Conservation (phyloP, 306 rosid genomes). For the Trifolium repens region DNA sequence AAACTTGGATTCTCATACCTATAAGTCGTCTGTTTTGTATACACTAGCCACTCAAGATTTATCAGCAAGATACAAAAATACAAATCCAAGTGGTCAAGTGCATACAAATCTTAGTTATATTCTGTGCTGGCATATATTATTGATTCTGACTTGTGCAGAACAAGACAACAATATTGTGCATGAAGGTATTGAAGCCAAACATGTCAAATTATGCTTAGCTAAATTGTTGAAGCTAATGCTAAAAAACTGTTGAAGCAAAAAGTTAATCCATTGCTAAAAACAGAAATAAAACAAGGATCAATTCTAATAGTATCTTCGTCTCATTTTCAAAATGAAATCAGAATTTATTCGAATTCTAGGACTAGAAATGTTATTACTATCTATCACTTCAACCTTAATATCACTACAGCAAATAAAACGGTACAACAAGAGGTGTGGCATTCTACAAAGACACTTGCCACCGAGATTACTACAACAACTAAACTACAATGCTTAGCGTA, state of each 20-base stretch:
- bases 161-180: constrained; percentile 14
- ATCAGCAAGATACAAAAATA: constrained; percentile 22
- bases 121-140: constrained; percentile 28
- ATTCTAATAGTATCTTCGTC: neutral
- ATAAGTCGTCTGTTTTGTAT: constrained; percentile 1
- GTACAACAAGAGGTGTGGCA: neutral
- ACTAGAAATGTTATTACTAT: constrained; percentile 9
- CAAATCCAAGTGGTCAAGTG: constrained; percentile 14
- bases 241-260: neutral
- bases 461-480: constrained; percentile 4
- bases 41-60: constrained; percentile 14
- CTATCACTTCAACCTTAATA: constrained; percentile 26
- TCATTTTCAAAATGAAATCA: neutral
- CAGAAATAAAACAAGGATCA: constrained; percentile 3
- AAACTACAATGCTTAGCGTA: constrained; percentile 28
- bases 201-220: neutral
- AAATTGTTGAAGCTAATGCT: neutral
- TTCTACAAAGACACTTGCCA: constrained; percentile 19
- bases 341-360: neutral
- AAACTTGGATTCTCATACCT: constrained; percentile 20
- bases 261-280: neutral
- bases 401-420: neutral
- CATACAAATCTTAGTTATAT: neutral
- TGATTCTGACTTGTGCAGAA: neutral
- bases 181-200: neutral